These are phyloP conservation scores for Ananas comosus DNA, from an alignment of 176 grass and related monocot species.

Conservation along the genomic window DNA sequence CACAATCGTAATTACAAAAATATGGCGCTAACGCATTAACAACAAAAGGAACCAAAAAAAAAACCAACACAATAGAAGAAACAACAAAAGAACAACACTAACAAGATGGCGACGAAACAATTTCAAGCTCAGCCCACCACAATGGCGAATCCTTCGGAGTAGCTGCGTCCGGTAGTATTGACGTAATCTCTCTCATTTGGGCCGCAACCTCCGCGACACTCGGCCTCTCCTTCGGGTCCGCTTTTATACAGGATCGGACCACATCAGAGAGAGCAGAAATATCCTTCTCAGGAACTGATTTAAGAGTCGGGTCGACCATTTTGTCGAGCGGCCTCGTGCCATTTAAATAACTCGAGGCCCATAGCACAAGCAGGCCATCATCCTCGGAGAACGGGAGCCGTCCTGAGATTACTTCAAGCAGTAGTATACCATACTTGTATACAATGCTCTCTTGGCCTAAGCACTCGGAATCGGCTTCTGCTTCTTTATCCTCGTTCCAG, in stretches of 20 bases:
- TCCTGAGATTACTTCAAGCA: conserved; percentile 81
- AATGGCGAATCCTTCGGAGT: conserved; percentile 45
- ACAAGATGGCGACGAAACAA: conserved; percentile 26
- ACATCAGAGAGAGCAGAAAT: conserved; percentile 43
- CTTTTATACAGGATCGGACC: conserved; percentile 40
- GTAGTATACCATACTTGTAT: conserved; percentile 66
- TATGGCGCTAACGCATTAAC: background rate
- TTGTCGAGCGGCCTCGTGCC: conserved; percentile 39
- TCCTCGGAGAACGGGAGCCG: conserved; percentile 60
- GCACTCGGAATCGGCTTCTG: background rate
- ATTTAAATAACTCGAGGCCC: conserved; percentile 76
- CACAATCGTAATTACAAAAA: background rate
- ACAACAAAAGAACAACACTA: conserved; percentile 4
- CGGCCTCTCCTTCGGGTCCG: conserved; percentile 24
- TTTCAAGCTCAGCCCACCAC: conserved; percentile 82
- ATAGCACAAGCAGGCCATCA: conserved; percentile 59
- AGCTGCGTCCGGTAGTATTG: conserved; percentile 30
- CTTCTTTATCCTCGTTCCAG: conserved; percentile 21
- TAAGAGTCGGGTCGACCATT: conserved; percentile 62
- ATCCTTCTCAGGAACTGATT: conserved; percentile 35
- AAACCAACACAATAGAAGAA: background rate
- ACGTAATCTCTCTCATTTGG: conserved; percentile 32
- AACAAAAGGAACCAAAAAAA: background rate
- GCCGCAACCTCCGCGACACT: conserved; percentile 33
- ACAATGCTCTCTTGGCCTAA: conserved; percentile 31